Conservation (phyloP, 2,329 filamentous ascomycete genomes). For the Pseudogymnoascus sp. region DNA sequence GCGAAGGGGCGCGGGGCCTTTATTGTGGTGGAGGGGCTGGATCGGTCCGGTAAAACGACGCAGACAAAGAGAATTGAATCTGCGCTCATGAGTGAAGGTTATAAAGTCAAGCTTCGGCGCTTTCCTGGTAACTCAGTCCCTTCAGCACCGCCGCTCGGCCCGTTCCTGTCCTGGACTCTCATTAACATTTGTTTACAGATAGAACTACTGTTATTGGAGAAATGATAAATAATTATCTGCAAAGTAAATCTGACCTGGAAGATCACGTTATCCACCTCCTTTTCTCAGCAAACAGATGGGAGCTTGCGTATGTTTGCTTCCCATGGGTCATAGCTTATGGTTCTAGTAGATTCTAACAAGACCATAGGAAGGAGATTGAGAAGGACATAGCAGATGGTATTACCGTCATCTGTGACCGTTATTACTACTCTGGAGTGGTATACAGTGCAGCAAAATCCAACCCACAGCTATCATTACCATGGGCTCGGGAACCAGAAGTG, state of each 20-base stretch:
- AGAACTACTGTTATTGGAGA: slow-evolving; percentile 58
- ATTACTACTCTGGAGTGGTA: slow-evolving; percentile 90
- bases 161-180: slow-evolving; percentile 1
- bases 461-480: slow-evolving; percentile 58
- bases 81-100: slow-evolving; percentile 41
- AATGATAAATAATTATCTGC: slow-evolving; percentile 61
- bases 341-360: background rate
- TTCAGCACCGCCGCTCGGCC: background rate
- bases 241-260: slow-evolving; percentile 49
- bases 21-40: slow-evolving; percentile 64
- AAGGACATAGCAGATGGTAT: slow-evolving; percentile 53
- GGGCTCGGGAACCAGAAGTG: slow-evolving; percentile 77
- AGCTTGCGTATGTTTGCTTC: slow-evolving; percentile 30
- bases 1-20: slow-evolving; percentile 42
- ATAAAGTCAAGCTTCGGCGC: slow-evolving; percentile 48
- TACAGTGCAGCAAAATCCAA: slow-evolving; percentile 86
- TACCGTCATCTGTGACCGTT: slow-evolving; percentile 80
- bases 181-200: slow-evolving; percentile 36
- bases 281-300: slow-evolving; percentile 68
- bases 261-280: slow-evolving; percentile 66
- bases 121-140: slow-evolving; percentile 50
- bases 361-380: slow-evolving; percentile 41
- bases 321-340: slow-evolving; percentile 24
- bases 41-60: slow-evolving; percentile 65
- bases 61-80: slow-evolving; percentile 53